Percentiles rank a stretch among this genome's conserved stretches.
Evolutionary conservation across 768 basidiomycete genomes (phyloP).

Genomic region (Artomyces pyxidatus): DNA sequence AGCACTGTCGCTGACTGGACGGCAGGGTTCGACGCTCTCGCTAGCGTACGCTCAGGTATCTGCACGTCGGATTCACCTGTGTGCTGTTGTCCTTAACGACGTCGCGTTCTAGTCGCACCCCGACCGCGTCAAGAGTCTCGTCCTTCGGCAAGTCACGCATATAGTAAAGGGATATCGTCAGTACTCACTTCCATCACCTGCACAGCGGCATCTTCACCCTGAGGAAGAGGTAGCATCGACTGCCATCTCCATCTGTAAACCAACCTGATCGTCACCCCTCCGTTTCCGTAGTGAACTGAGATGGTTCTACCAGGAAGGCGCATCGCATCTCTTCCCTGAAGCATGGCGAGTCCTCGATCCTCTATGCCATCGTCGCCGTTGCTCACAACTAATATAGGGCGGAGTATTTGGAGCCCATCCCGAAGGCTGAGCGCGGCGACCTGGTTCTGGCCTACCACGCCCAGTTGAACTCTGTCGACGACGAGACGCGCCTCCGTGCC

Average conservation of each 20-base stretch:
- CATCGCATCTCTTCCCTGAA: constrained; percentile 78
- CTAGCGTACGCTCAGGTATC: constrained; percentile 77
- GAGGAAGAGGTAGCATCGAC: constrained; percentile 51
- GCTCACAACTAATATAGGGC: constrained; percentile 47
- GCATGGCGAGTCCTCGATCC: constrained; percentile 51
- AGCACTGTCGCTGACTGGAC: neutral
- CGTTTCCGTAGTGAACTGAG: constrained; percentile 50
- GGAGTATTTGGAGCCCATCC: constrained; percentile 73
- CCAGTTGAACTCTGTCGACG: constrained; percentile 66
- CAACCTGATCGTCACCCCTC: neutral
- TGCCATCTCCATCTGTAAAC: neutral
- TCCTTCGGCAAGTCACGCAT: constrained; percentile 50
- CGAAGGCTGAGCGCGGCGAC: constrained; percentile 71
- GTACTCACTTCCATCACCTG: neutral
- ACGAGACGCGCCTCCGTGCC: constrained; percentile 52
- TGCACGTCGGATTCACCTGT: neutral
- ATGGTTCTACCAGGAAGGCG: constrained; percentile 90
- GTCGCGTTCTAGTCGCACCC: constrained; percentile 64
- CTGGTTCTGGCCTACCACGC: constrained; percentile 79
- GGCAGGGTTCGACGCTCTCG: constrained; percentile 77
- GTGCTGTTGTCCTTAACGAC: neutral
- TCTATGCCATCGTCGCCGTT: neutral
- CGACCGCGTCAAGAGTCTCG: constrained; percentile 67
- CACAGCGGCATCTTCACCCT: constrained; percentile 83
- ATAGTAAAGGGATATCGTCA: too few relatives aligned